Conservation (phyloP, 1,139 yeast species). For the Geotrichum aggregatum region DNA sequence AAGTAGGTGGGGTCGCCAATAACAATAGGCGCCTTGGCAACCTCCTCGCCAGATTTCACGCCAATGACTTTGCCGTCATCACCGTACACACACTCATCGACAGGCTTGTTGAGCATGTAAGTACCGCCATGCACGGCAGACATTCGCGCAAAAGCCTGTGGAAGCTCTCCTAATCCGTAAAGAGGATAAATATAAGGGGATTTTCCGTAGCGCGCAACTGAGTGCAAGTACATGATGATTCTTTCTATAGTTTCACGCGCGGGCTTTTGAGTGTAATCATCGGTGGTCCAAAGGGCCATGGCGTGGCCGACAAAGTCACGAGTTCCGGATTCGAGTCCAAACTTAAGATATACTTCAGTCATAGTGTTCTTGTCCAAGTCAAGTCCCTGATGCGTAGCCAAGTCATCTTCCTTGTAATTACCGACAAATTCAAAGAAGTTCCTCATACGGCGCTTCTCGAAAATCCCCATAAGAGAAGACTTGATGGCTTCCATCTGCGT, state of each 20-base stretch:
- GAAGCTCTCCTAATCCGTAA: slow-evolving; percentile 95
- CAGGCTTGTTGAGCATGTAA: slow-evolving; percentile 94
- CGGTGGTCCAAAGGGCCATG: slow-evolving; percentile 96
- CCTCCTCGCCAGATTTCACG: slow-evolving; percentile 85
- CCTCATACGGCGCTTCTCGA: slow-evolving; percentile 94
- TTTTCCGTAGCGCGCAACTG: slow-evolving; percentile 92
- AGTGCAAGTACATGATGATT: slow-evolving; percentile 76
- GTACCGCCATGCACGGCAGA: slow-evolving; percentile 98
- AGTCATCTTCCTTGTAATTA: slow-evolving; percentile 71
- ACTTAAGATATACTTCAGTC: slow-evolving; percentile 86
- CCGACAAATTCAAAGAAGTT: slow-evolving; percentile 85
- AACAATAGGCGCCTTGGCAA: slow-evolving; percentile 86
- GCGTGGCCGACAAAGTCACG: slow-evolving; percentile 97
- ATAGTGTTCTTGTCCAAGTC: slow-evolving; percentile 84
- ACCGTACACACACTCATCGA: slow-evolving; percentile 78
- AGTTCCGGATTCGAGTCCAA: slow-evolving; percentile 88
- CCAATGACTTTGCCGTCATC: slow-evolving; percentile 74
- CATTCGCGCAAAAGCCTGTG: slow-evolving; percentile 96
- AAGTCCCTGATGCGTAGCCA: slow-evolving; percentile 75
- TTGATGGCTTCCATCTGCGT: slow-evolving; percentile 86
- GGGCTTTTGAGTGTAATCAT: slow-evolving; percentile 80
- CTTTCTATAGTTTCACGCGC: slow-evolving; percentile 92
- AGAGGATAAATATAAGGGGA: slow-evolving; percentile 95
- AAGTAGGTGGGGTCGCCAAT: slow-evolving; percentile 98
- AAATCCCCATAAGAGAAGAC: slow-evolving; percentile 90